phyloP scores from a whole-genome alignment of 73 alveolate species.

The Tetrahymena elliotti region DNA sequence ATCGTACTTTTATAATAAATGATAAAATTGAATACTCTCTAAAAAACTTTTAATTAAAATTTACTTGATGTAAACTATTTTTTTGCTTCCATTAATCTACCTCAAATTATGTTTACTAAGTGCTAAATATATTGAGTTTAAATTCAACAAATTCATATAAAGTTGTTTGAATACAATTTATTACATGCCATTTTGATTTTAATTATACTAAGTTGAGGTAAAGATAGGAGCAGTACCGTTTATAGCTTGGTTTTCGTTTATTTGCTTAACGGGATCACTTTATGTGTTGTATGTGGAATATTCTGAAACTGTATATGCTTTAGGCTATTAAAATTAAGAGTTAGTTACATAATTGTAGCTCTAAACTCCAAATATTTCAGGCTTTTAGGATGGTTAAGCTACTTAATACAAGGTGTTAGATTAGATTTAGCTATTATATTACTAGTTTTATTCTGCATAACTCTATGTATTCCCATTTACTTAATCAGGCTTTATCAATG shows the following conservation, averaged over 20 bases:
- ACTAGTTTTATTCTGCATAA: background rate
- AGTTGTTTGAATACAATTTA: no score
- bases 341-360: background rate
- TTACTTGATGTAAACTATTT: background rate
- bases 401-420: background rate
- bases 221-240: background rate
- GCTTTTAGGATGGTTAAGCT: background rate
- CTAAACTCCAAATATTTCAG: background rate
- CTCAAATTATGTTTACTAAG: background rate
- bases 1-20: background rate
- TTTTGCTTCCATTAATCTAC: background rate
- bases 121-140: background rate
- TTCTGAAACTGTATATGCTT: background rate
- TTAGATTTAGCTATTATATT: background rate
- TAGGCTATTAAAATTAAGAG: background rate
- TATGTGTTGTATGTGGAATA: background rate
- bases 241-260: background rate
- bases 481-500: background rate
- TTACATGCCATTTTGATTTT: background rate
- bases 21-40: no score
- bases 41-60: no score
- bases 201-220: background rate
- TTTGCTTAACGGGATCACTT: background rate
- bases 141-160: no score
- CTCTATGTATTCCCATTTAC: background rate